Evolutionary conservation across 148 eudicot species (phyloP).

Genomic region (Rhododendron simsii): DNA sequence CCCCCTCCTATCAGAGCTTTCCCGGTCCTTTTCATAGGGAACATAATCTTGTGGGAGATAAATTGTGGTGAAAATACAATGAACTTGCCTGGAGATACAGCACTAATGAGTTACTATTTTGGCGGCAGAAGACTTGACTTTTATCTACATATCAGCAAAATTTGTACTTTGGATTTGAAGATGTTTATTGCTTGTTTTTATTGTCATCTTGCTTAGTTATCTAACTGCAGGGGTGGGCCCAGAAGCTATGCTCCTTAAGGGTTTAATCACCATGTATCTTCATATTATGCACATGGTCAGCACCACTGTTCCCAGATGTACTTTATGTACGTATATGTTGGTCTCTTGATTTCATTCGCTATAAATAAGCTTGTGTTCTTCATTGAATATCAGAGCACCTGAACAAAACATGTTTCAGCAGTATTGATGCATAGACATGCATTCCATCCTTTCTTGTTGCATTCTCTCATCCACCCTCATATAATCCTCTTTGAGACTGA

Average conservation of each 20-base stretch:
- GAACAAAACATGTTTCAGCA: background rate
- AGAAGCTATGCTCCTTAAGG: background rate
- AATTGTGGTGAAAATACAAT: background rate
- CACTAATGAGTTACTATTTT: background rate
- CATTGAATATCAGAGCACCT: background rate
- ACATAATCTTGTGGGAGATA: background rate
- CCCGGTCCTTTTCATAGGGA: constrained; percentile 7
- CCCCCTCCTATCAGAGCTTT: constrained; percentile 1
- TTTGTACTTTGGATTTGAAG: background rate
- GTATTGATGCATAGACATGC: background rate
- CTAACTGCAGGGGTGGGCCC: background rate
- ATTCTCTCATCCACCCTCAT: background rate
- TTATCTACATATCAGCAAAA: background rate
- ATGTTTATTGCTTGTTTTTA: background rate
- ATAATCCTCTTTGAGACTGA: background rate
- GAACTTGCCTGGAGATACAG: background rate
- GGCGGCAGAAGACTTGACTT: background rate
- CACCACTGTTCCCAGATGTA: background rate
- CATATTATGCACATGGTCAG: background rate
- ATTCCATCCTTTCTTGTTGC: background rate
- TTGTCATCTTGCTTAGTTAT: background rate
- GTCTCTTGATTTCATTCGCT: constrained; percentile 11
- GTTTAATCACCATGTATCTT: background rate
- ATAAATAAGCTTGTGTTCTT: background rate
- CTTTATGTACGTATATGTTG: background rate